Base-by-base conservation (phyloP, 345 rosid species). In the Carallia brachiata region DNA sequence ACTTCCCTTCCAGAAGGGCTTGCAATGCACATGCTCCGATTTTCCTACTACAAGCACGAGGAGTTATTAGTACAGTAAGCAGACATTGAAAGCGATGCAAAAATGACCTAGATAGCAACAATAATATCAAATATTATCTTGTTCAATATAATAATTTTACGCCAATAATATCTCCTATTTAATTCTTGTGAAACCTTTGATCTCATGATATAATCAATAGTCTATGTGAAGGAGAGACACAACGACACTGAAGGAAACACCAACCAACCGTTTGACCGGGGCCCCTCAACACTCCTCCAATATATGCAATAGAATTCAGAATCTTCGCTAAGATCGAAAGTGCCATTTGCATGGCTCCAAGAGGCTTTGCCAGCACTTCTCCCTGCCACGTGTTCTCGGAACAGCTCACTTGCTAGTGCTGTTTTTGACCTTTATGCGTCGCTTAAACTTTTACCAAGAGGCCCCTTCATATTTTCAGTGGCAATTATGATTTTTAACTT, bases 201-300 rank as follows among this genome's bases (percentile, higher is more conserved):
- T 64, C n/a, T 28, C 55, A 30, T 23, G 2, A 47, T 23, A 40
- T 40, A 9, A 40, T 40, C 13, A 2, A 40, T 40, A 12, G 48
- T 12, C 13, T 10, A 40, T 12, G 48, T 12, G 15, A 40, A 40
- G 9, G 48, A 40, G 48, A 13, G 48, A 50, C 62, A 70, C 70
- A 50, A 70, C 70, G 52, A 37, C 53, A 73, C 71, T 68, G 75
- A 55, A 78, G 68, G 83, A 81, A 81, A 76, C 83, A 73, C 81
- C 88, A 84, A 82, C 74, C 77, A 71, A 79, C 83, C 82, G 84
- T 60, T 81, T 81, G 84, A 85, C 87, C 78, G 23, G 74, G 85
- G 71, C 60, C 90, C 89, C 81, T 63, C 58, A 10, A 15, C 54
- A 17, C 1, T 1, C 55, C 47, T 63, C 15, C 57, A 54, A 13